Conservation (phyloP, 805 yeast genomes). For the Soucietia sequanensis region DNA sequence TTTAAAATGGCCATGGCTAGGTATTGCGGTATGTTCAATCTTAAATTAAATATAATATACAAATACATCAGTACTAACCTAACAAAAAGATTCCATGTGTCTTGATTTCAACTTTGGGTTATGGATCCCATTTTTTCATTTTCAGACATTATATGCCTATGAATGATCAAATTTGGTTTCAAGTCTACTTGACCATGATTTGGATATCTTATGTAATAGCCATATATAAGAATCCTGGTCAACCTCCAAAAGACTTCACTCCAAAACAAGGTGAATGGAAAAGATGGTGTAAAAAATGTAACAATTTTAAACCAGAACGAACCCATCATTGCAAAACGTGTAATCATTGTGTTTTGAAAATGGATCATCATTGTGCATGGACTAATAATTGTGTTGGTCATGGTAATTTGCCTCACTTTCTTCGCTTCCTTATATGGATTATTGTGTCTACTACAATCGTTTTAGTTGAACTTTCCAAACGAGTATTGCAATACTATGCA, state of each 20-base stretch:
- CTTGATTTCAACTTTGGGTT: conserved; percentile 58
- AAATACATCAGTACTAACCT: conserved; percentile 14
- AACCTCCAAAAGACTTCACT: conserved; percentile 51
- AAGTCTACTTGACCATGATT: conserved; percentile 49
- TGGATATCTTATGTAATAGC: conserved; percentile 80
- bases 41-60: neutral
- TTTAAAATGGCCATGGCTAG: conserved; percentile 50
- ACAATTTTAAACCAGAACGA: conserved; percentile 73
- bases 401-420: conserved; percentile 72
- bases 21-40: conserved; percentile 34
- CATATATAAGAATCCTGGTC: conserved; percentile 64
- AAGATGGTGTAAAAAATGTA: conserved; percentile 73
- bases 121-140: conserved; percentile 59
- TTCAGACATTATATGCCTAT: conserved; percentile 42
- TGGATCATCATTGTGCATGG: conserved; percentile 97
- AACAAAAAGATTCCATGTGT: conserved; percentile 61
- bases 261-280: conserved; percentile 53
- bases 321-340: conserved; percentile 85
- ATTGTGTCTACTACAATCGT: conserved; percentile 49
- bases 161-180: conserved; percentile 44
- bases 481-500: conserved; percentile 45
- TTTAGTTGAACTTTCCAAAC: conserved; percentile 36
- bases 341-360: conserved; percentile 69
- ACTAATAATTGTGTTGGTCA: conserved; percentile 88
- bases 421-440: conserved; percentile 73